A percentile compares a stretch with the other conserved stretches of the same genome.
phyloP scores from a whole-genome alignment of 768 basidiomycete genomes.

The Daedaleopsis sinensis region DNA sequence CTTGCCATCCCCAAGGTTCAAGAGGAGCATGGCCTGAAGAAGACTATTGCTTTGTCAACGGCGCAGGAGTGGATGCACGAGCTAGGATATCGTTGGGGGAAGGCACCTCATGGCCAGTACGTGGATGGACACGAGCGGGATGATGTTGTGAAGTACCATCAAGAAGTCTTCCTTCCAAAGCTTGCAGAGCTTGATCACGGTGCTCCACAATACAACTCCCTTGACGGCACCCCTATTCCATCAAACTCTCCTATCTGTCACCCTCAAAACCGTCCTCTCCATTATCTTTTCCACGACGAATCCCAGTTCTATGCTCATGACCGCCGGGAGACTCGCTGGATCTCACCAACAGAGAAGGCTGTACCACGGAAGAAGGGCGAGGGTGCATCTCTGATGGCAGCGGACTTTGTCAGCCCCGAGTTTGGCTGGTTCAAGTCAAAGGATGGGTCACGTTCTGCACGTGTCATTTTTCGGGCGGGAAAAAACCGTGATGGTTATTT shows the following conservation, averaged over 20 bases:
- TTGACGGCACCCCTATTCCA: conserved; percentile 1
- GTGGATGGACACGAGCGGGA: conserved; percentile 41
- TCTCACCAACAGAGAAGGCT: conserved; percentile 29
- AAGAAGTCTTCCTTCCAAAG: conserved; percentile 31
- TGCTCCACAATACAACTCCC: not conserved
- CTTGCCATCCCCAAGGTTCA: conserved; percentile 5
- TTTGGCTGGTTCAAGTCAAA: conserved; percentile 31
- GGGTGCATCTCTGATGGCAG: conserved; percentile 42
- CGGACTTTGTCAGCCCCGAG: conserved; percentile 38
- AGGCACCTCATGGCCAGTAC: conserved; percentile 37
- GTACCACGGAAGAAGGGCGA: conserved; percentile 42
- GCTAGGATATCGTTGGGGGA: conserved; percentile 35
- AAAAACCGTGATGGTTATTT: conserved; percentile 32
- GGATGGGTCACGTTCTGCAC: conserved; percentile 21
- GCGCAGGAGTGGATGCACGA: conserved; percentile 42
- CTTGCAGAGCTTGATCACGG: not conserved
- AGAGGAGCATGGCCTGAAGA: conserved; percentile 19
- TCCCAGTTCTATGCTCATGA: conserved; percentile 45
- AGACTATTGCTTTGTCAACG: conserved; percentile 30
- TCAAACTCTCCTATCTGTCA: not conserved
- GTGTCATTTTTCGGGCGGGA: conserved; percentile 24
- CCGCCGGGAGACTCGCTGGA: conserved; percentile 32
- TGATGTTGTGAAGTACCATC: conserved; percentile 39
- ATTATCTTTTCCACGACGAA: conserved; percentile 43
- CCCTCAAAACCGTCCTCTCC: not conserved